Evolutionary conservation across 352 stramenopile genomes (phyloP).

Genomic region (Phytophthora citricola): DNA sequence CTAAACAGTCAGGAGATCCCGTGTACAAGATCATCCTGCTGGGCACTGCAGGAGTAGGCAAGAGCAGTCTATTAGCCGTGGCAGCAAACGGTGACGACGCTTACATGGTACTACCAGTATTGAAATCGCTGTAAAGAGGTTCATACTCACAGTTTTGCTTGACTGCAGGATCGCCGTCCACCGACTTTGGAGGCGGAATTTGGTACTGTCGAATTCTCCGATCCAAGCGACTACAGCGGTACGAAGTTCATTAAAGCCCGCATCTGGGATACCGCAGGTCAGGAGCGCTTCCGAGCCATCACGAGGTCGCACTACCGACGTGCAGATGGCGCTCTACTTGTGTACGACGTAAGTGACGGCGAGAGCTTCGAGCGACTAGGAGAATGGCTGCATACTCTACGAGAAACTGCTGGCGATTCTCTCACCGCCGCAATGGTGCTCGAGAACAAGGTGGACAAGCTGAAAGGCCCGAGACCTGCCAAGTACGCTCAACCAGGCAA

Average conservation of each 20-base stretch:
- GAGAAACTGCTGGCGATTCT: conserved; percentile 84
- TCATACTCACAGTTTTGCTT: conserved; percentile 1
- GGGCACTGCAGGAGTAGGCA: conserved; percentile 79
- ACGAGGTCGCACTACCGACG: conserved; percentile 87
- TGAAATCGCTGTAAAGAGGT: too few species aligned
- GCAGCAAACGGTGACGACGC: conserved; percentile 61
- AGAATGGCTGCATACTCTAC: conserved; percentile 90
- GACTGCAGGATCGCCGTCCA: conserved; percentile 53
- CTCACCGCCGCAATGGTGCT: conserved; percentile 89
- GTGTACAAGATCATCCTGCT: conserved; percentile 86
- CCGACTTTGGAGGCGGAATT: conserved; percentile 83
- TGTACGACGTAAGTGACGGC: conserved; percentile 92
- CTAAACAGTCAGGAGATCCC: conserved; percentile 1
- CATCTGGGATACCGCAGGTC: conserved; percentile 91
- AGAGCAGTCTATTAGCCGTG: conserved; percentile 79
- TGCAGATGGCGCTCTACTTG: conserved; percentile 87
- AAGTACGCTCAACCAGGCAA: conserved; percentile 53
- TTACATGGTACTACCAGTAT: conserved; percentile 41
- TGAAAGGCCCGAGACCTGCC: conserved; percentile 21
- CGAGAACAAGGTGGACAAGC: conserved; percentile 92
- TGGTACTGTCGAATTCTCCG: conserved; percentile 66
- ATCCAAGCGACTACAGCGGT: conserved; percentile 55
- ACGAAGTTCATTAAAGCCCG: conserved; percentile 70
- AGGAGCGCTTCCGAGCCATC: conserved; percentile 91
- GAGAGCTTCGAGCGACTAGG: conserved; percentile 88